Base-by-base conservation (phyloP, 352 stramenopile species). In the Globisporangium radiosum region DNA sequence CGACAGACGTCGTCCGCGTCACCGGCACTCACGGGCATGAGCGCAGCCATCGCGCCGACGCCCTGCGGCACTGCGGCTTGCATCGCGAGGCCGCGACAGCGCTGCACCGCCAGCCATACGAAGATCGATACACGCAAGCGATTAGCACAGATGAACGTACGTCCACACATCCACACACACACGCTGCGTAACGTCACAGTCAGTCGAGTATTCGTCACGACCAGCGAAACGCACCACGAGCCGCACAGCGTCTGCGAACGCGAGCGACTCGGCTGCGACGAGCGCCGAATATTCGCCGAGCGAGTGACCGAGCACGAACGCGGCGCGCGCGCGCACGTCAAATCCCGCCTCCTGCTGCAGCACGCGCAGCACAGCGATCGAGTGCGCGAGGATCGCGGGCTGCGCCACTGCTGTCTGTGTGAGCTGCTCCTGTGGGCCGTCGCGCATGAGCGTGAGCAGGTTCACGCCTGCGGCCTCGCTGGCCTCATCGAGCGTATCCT, bases 231-330 rank as follows among this genome's bases (percentile, higher is more conserved):
- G 36, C 53, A 87, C 76, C 65, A 92, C 84, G 33, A 94, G 79
- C 59, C 65, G 59, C 40, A 81, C 76, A 33, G 81, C 84, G 52
- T 89, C 78, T 7, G 72, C 73, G 47, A 95, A 91, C 1, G 71
- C 54, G 52, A 95, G 67, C 47, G 80, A 65, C 14, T 76, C 65
- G 8, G 81, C 75, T 2, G 87, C 81, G 54, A 92, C 85, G 36
- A 95, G 69, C 59, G 87, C 87, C 64, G 87, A 85, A 70, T 94
- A 95, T 68, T 95, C 85, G 51, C 87, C 87, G 10, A 95, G 68
- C 60, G 87, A 95, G 70, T 95, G 87, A 53, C 87, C 87, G 49
- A 94, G 50, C 37, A 76, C 79, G 25, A 79, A 78, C 8, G 52
- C 70, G 44, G n/a, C 75, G 66, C 13, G 50, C 37, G 68, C 14